Evolutionary conservation across 768 basidiomycete species (phyloP).

Genomic region (Pisolithus microcarpus): DNA sequence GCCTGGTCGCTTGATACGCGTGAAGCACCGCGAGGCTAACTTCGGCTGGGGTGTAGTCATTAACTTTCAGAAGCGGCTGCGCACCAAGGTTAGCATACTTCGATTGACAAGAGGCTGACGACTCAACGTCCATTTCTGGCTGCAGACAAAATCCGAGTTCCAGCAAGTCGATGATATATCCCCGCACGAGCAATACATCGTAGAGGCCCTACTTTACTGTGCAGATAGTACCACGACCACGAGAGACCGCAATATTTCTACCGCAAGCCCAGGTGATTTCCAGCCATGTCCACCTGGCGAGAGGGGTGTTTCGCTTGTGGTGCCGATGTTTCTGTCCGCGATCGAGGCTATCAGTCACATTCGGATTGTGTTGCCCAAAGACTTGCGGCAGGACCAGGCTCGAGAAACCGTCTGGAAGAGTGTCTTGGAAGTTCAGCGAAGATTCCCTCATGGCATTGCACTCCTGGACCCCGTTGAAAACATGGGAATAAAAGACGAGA

Average conservation of each 20-base stretch:
- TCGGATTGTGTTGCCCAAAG: slow-evolving; percentile 84
- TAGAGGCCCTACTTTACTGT: slow-evolving; percentile 87
- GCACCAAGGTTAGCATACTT: slow-evolving; percentile 56
- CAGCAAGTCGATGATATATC: slow-evolving; percentile 57
- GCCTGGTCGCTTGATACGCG: slow-evolving; percentile 83
- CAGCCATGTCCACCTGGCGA: slow-evolving; percentile 65
- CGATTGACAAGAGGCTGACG: neutral
- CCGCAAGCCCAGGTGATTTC: slow-evolving; percentile 61
- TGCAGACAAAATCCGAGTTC: slow-evolving; percentile 59
- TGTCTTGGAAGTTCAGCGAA: slow-evolving; percentile 81
- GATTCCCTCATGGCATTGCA: slow-evolving; percentile 82
- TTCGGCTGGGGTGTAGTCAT: slow-evolving; percentile 97
- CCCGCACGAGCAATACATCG: slow-evolving; percentile 85
- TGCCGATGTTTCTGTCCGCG: slow-evolving; percentile 83
- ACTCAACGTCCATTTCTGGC: neutral
- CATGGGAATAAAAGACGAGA: slow-evolving; percentile 93
- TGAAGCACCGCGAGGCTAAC: slow-evolving; percentile 79
- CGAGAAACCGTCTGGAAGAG: slow-evolving; percentile 87
- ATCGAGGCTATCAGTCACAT: slow-evolving; percentile 82
- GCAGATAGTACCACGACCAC: slow-evolving; percentile 52
- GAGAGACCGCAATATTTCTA: slow-evolving; percentile 49
- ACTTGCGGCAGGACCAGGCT: slow-evolving; percentile 66
- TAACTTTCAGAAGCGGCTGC: slow-evolving; percentile 81
- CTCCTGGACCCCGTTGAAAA: slow-evolving; percentile 88
- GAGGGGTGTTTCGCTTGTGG: slow-evolving; percentile 77